Evolutionary conservation across 1,284 basidiomycete species (phyloP).

Genomic region (Malassezia furfur): DNA sequence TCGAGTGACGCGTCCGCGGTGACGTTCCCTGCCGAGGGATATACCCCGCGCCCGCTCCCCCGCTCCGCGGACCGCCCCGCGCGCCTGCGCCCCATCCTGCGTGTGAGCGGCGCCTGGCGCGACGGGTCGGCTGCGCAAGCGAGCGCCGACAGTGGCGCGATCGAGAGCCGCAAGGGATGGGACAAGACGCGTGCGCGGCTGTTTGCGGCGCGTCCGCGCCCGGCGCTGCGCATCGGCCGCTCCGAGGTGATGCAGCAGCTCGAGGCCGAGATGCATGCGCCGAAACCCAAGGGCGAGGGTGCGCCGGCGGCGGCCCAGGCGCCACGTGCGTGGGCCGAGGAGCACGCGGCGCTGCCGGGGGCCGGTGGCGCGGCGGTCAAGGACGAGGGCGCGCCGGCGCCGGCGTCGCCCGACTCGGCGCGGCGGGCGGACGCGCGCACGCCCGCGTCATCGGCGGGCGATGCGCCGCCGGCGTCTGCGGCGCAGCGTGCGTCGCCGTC

Average conservation of each 20-base stretch:
- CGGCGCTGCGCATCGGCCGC: not conserved
- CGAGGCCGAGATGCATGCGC: not conserved
- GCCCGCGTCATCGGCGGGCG: not conserved
- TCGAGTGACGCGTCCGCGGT: too few relatives aligned
- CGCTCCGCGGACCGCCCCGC: not conserved
- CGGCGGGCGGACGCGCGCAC: not conserved
- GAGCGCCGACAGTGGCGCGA: not conserved
- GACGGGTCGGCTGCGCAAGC: not conserved
- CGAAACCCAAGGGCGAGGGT: not conserved
- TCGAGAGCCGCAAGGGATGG: constrained; percentile 6
- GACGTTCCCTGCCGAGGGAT: too few relatives aligned
- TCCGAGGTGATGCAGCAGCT: not conserved
- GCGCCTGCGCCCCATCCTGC: not conserved
- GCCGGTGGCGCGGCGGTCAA: not conserved
- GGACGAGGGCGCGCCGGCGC: not conserved
- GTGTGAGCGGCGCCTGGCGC: not conserved
- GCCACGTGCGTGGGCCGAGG: not conserved
- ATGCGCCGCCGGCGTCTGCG: not conserved
- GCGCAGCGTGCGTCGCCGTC: not conserved
- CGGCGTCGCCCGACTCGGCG: not conserved
- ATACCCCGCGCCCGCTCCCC: too few relatives aligned
- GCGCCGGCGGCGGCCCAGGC: not conserved
- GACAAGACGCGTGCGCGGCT: not conserved
- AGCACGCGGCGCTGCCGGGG: not conserved
- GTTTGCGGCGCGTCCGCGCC: not conserved